A percentile compares a stretch with the other conserved stretches of the same genome.
phyloP scores from a whole-genome alignment of 805 yeast genomes.

The Hanseniaspora lindneri region DNA sequence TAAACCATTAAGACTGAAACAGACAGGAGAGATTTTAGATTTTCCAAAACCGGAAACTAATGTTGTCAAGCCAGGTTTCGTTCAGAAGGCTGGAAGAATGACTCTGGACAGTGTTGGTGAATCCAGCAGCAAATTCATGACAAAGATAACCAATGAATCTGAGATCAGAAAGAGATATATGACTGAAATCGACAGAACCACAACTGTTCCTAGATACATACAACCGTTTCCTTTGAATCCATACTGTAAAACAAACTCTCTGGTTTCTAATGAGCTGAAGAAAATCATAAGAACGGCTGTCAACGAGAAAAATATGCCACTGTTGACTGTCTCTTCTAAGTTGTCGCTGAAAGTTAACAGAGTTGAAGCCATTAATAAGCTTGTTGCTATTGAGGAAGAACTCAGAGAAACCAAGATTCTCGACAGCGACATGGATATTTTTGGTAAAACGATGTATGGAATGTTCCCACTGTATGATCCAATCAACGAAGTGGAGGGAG shows the following conservation, averaged over 20 bases:
- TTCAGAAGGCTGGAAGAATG: constrained; percentile 5
- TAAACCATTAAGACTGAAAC: constrained; percentile 28
- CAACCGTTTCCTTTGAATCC: constrained; percentile 77
- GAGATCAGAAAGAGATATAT: constrained; percentile 15
- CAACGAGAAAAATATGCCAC: constrained; percentile 39
- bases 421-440: constrained; percentile 43
- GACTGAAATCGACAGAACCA: constrained; percentile 16
- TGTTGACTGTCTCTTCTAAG: constrained; percentile 65
- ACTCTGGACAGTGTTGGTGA: constrained; percentile 3
- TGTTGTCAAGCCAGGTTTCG: neutral
- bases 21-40: constrained; percentile 27
- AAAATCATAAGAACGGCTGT: constrained; percentile 47
- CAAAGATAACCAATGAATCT: constrained; percentile 14
- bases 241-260: constrained; percentile 53
- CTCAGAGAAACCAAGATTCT: constrained; percentile 43
- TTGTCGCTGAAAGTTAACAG: constrained; percentile 75
- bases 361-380: constrained; percentile 72
- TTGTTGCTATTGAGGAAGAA: constrained; percentile 51
- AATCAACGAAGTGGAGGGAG: constrained; percentile 20
- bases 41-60: constrained; percentile 19
- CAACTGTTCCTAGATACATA: constrained; percentile 27
- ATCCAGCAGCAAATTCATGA: neutral
- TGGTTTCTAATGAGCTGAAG: constrained; percentile 50
- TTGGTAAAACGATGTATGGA: constrained; percentile 52
- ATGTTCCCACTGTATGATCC: constrained; percentile 68